phyloP scores from a whole-genome alignment of 2,329 filamentous ascomycete species.

The Malbranchea zuffiana region DNA sequence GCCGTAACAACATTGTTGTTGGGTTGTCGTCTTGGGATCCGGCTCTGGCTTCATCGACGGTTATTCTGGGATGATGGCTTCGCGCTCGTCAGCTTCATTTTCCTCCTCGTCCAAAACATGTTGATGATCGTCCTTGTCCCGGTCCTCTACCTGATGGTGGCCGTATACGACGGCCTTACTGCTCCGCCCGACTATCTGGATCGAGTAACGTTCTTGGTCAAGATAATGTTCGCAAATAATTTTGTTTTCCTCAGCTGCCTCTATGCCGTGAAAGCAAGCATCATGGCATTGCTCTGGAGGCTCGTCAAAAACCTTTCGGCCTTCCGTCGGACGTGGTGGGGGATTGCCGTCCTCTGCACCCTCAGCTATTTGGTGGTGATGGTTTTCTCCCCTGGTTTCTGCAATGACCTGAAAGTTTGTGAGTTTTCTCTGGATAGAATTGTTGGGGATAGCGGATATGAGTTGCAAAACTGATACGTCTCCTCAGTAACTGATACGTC shows the following conservation, averaged over 20 bases:
- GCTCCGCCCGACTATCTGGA: conserved; percentile 8
- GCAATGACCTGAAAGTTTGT: conserved; percentile 10
- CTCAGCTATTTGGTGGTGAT: not conserved
- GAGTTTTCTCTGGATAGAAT: no score
- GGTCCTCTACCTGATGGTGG: conserved; percentile 8
- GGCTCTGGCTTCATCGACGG: conserved; percentile 11
- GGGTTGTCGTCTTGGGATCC: conserved; percentile 8
- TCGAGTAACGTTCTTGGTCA: conserved; percentile 9
- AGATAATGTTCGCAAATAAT: conserved; percentile 7
- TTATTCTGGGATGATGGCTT: conserved; percentile 14
- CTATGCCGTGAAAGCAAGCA: conserved; percentile 11
- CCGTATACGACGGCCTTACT: conserved; percentile 1
- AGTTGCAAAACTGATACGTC: no score
- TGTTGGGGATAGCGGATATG: no score
- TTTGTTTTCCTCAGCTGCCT: conserved; percentile 7
- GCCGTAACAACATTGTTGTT: conserved; percentile 10
- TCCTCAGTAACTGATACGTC: no score
- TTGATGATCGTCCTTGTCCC: conserved; percentile 7
- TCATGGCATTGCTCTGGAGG: conserved; percentile 11
- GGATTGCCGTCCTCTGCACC: conserved; percentile 1
- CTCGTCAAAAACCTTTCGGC: conserved; percentile 6
- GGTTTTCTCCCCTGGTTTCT: conserved; percentile 6
- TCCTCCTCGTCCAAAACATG: conserved; percentile 9
- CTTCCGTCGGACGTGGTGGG: conserved; percentile 12
- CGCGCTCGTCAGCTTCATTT: conserved; percentile 6